phyloP scores from a whole-genome alignment of 2,329 filamentous ascomycete genomes.

The Colletotrichum ledebouriae region DNA sequence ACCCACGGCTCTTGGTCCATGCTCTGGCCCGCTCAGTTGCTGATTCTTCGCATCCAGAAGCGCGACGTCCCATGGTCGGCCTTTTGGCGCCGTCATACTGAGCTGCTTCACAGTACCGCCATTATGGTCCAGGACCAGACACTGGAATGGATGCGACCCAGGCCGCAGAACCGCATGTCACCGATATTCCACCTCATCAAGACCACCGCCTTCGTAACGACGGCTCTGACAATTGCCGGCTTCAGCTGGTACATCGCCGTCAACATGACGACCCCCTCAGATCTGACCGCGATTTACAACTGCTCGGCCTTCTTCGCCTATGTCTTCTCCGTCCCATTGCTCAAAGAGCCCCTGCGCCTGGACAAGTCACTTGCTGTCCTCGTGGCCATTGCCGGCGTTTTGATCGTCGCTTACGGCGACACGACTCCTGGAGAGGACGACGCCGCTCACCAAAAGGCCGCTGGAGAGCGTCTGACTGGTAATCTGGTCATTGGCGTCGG shows the following conservation, averaged over 20 bases:
- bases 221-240: conserved; percentile 88
- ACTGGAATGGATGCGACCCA: conserved; percentile 71
- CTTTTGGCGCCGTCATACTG: conserved; percentile 81
- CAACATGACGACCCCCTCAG: conserved; percentile 90
- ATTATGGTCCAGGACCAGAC: conserved; percentile 90
- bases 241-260: conserved; percentile 97
- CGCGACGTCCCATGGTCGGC: conserved; percentile 82
- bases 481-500: conserved; percentile 94
- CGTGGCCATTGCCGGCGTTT: conserved; percentile 88
- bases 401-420: conserved; percentile 96
- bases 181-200: conserved; percentile 78
- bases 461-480: conserved; percentile 79
- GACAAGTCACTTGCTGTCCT: conserved; percentile 90
- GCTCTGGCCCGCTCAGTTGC: conserved; percentile 87
- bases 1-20: conserved; percentile 95
- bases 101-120: conserved; percentile 65
- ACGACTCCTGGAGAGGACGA: conserved; percentile 62
- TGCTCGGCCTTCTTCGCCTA: conserved; percentile 99
- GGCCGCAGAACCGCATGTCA: conserved; percentile 52
- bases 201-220: conserved; percentile 86
- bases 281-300: conserved; percentile 98
- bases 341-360: conserved; percentile 85
- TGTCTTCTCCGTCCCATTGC: conserved; percentile 90
- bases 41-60: conserved; percentile 84
- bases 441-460: conserved; percentile 59